phyloP scores from a whole-genome alignment of 345 rosid species.

The Sisymbrium irio region DNA sequence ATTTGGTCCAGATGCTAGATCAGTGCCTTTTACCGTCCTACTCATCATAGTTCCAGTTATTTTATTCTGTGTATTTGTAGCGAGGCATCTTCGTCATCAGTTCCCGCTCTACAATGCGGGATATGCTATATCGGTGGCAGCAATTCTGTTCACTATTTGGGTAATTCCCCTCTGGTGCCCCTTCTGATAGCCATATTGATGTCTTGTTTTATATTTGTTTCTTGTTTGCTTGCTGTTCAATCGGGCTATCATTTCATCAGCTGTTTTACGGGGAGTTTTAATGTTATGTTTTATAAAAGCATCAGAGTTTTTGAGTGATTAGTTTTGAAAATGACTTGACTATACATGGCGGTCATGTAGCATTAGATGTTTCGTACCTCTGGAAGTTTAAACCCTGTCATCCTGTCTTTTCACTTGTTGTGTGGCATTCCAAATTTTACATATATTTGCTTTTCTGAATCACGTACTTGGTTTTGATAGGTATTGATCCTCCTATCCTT shows the following conservation, averaged over 20 bases:
- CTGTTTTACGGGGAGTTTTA: background rate
- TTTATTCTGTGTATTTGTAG: conserved; percentile 85
- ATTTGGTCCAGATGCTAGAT: conserved; percentile 96
- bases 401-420: background rate
- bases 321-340: no score
- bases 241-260: background rate
- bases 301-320: no score
- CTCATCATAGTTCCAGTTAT: conserved; percentile 70
- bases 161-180: conserved; percentile 47
- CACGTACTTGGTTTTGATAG: conserved; percentile 45
- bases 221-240: background rate
- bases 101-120: conserved; percentile 77
- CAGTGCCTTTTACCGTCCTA: conserved; percentile 66
- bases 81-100: conserved; percentile 87
- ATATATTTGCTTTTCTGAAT: conserved; percentile 20
- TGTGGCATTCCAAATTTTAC: background rate
- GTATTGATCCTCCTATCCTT: conserved; percentile 78
- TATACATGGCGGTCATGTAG: no score
- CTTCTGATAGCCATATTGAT: background rate
- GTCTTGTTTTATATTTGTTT: background rate
- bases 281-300: no score
- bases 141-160: conserved; percentile 64
- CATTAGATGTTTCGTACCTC: no score
- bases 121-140: conserved; percentile 65
- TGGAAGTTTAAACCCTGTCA: background rate